Evolutionary conservation across 768 basidiomycete species (phyloP).

Genomic region (Kondoa subrosea): DNA sequence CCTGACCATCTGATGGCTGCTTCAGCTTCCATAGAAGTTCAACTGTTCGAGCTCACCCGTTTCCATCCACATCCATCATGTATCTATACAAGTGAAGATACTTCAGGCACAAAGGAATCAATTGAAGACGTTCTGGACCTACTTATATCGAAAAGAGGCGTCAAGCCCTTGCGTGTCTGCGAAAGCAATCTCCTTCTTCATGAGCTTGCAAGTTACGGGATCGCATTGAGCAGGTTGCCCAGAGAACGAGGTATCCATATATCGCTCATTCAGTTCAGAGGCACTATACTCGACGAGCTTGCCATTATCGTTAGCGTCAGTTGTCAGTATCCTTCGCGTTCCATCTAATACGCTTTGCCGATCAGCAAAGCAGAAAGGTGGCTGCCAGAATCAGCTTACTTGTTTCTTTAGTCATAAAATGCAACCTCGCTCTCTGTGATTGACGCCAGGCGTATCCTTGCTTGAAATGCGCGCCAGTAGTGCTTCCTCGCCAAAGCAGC

Average conservation of each 20-base stretch:
- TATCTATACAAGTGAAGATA: constrained; percentile 90
- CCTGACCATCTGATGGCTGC: constrained; percentile 60
- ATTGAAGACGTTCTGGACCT: too few species aligned
- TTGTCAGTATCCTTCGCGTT: constrained; percentile 9
- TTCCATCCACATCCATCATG: constrained; percentile 78
- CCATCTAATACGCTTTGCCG: constrained; percentile 9
- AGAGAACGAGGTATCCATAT: constrained; percentile 78
- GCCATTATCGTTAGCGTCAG: constrained; percentile 39
- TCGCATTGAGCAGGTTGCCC: constrained; percentile 56
- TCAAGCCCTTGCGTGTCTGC: constrained; percentile 33
- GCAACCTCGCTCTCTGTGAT: constrained; percentile 34
- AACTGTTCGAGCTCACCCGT: too few species aligned
- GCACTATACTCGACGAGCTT: constrained; percentile 34
- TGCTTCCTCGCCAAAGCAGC: constrained; percentile 35
- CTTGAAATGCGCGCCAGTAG: constrained; percentile 34
- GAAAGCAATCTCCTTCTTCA: constrained; percentile 40
- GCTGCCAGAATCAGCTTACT: constrained; percentile 6
- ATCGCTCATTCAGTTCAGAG: constrained; percentile 47
- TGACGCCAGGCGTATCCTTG: constrained; percentile 33
- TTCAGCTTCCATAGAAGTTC: too few species aligned
- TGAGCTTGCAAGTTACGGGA: constrained; percentile 38
- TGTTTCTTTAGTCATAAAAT: constrained; percentile 30
- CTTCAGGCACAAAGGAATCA: too few species aligned
- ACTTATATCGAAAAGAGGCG: constrained; percentile 38
- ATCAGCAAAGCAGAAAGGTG: neutral